Conservation (phyloP, 2,329 filamentous ascomycete species). For the Ampelomyces quisqualis region DNA sequence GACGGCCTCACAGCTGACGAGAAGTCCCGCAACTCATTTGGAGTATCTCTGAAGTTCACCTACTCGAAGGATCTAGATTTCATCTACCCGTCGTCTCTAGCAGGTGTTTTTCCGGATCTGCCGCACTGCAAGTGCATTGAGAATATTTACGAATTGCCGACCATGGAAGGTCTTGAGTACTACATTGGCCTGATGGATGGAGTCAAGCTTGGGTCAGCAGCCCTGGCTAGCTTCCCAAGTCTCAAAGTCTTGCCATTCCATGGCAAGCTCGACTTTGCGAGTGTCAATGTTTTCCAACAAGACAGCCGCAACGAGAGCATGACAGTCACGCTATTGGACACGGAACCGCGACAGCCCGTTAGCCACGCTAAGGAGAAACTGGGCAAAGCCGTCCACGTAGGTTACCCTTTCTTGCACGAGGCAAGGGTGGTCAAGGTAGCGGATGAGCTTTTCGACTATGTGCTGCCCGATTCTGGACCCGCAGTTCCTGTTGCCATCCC, state of each 20-base stretch:
- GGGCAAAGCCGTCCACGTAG: constrained; percentile 83
- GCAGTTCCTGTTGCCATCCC: constrained; percentile 65
- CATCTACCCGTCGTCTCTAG: constrained; percentile 81
- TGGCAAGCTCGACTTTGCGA: constrained; percentile 79
- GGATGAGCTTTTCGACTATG: constrained; percentile 90
- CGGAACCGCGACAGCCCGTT: constrained; percentile 68
- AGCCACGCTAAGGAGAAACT: constrained; percentile 76
- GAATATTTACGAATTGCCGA: constrained; percentile 93
- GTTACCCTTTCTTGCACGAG: constrained; percentile 94
- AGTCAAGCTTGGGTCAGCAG: constrained; percentile 75
- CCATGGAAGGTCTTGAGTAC: constrained; percentile 84
- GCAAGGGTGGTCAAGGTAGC: constrained; percentile 86
- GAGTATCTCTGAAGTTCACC: constrained; percentile 89
- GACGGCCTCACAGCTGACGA: constrained; percentile 74
- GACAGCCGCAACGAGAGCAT: constrained; percentile 97
- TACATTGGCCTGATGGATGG: constrained; percentile 81
- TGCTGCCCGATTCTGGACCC: constrained; percentile 64
- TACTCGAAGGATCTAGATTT: constrained; percentile 77
- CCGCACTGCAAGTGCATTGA: constrained; percentile 85
- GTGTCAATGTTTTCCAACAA: constrained; percentile 91
- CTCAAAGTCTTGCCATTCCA: constrained; percentile 82
- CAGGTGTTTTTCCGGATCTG: constrained; percentile 88
- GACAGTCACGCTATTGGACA: constrained; percentile 78
- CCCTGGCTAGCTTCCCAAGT: constrained; percentile 92
- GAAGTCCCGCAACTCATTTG: constrained; percentile 82